Evolutionary conservation across 169 alveolate species (phyloP).

Genomic region (Plasmodium gallinaceum): DNA sequence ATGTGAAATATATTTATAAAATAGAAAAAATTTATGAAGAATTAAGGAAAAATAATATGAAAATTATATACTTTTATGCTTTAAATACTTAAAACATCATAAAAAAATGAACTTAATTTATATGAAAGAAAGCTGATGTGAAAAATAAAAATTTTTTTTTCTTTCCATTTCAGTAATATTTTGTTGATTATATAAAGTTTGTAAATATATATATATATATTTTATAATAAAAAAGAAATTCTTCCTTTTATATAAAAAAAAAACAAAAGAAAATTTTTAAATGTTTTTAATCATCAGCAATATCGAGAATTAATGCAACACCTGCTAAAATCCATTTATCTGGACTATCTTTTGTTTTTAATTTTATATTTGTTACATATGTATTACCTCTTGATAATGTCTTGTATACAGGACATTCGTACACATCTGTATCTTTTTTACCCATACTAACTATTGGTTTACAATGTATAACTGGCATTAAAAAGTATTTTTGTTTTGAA

Average conservation of each 20-base stretch:
- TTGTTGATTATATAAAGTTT: background rate
- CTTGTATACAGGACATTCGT: conserved; percentile 95
- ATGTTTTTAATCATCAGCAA: conserved; percentile 92
- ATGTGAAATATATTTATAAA: too few relatives aligned
- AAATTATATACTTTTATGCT: too few relatives aligned
- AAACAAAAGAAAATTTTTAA: background rate
- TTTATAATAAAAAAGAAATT: background rate
- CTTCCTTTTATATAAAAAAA: background rate
- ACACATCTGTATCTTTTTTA: conserved; percentile 91
- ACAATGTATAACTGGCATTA: conserved; percentile 96
- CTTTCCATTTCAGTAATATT: too few relatives aligned
- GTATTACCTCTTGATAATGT: conserved; percentile 95
- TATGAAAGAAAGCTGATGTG: too few relatives aligned
- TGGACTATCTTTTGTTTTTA: conserved; percentile 93
- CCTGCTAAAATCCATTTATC: conserved; percentile 98
- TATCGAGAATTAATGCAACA: conserved; percentile 96
- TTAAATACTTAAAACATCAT: too few relatives aligned
- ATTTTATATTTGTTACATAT: conserved; percentile 95
- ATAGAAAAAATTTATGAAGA: too few relatives aligned
- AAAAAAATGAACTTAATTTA: too few relatives aligned
- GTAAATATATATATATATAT: background rate
- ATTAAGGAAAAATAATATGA: too few relatives aligned
- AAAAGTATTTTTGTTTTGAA: conserved; percentile 95
- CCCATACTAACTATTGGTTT: conserved; percentile 89
- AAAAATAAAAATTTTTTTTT: too few relatives aligned